Evolutionary conservation across 23 red algal genomes (phyloP).

Genomic region (Pyropia haitanensis): DNA sequence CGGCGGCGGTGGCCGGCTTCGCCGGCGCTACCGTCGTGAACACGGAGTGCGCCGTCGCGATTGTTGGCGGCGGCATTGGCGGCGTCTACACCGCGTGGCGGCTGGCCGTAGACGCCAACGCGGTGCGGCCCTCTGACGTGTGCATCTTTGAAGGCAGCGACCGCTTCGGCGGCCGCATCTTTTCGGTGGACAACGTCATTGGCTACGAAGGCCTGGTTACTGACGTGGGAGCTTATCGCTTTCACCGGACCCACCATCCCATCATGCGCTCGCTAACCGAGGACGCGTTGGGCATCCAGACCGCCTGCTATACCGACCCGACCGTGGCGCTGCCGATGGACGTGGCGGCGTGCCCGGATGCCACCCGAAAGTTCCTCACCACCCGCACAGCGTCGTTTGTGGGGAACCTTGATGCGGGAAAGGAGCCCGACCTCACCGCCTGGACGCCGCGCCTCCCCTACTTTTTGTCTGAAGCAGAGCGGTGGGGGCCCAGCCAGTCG

Average conservation of each 20-base stretch:
- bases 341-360: too few species aligned
- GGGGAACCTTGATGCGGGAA: too few species aligned
- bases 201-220: slow-evolving; percentile 18
- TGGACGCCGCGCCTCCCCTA: slow-evolving; percentile 14
- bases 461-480: not conserved
- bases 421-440: not conserved
- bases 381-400: too few species aligned
- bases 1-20: too few species aligned
- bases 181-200: slow-evolving; percentile 10
- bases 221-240: slow-evolving; percentile 41
- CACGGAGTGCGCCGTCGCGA: slow-evolving; percentile 12
- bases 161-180: slow-evolving; percentile 41
- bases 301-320: slow-evolving; percentile 4
- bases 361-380: too few species aligned
- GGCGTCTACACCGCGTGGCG: slow-evolving; percentile 36
- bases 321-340: too few species aligned
- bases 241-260: not conserved
- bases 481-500: slow-evolving; percentile 5
- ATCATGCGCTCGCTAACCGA: not conserved
- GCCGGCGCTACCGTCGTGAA: too few species aligned
- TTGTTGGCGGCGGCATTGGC: slow-evolving; percentile 44
- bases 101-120: slow-evolving; percentile 2
- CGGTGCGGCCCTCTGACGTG: slow-evolving; percentile 7
- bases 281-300: not conserved
- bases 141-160: slow-evolving; percentile 43